These are phyloP conservation scores for Gloeopeniophorella convolvens DNA, from an alignment of 768 basidiomycete genomes.

Conservation along the genomic window DNA sequence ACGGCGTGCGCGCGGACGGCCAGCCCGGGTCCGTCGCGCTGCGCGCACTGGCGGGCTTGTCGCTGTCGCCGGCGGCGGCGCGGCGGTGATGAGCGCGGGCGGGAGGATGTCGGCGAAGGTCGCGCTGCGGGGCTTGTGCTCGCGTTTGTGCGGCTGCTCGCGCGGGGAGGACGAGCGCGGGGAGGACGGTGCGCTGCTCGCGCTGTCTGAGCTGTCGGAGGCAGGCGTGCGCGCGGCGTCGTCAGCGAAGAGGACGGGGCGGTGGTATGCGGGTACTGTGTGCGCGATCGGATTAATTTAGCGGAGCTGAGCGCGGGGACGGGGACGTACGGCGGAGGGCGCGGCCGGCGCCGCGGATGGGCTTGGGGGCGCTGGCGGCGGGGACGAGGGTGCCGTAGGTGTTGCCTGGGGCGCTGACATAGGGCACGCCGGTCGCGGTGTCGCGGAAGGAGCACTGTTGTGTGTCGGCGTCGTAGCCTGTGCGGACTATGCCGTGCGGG, in stretches of 20 bases:
- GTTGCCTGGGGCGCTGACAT: constrained; percentile 10
- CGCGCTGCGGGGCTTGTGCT: not conserved
- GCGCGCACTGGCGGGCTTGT: not conserved
- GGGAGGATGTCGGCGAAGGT: constrained; percentile 17
- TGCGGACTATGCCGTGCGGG: constrained; percentile 12
- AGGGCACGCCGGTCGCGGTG: not conserved
- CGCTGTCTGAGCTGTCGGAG: too few relatives aligned
- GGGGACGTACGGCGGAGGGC: constrained; percentile 2
- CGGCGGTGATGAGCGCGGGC: constrained; percentile 1
- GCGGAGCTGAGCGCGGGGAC: not conserved
- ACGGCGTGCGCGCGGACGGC: not conserved
- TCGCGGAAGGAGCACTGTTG: constrained; percentile 17
- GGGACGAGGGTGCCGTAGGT: constrained; percentile 16
- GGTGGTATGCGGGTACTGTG: constrained; percentile 14
- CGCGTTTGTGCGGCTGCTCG: not conserved
- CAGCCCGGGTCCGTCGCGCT: not conserved
- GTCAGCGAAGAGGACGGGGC: constrained; percentile 12
- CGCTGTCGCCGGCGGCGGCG: not conserved
- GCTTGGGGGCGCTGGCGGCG: not conserved
- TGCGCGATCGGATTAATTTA: not conserved
- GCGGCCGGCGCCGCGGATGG: constrained; percentile 4
- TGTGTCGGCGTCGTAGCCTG: constrained; percentile 13
- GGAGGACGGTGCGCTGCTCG: not conserved
- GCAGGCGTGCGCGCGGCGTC: not conserved
- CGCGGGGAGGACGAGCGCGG: not conserved